Conservation (phyloP, 2,329 filamentous ascomycete species). For the Colletotrichum sp. region DNA sequence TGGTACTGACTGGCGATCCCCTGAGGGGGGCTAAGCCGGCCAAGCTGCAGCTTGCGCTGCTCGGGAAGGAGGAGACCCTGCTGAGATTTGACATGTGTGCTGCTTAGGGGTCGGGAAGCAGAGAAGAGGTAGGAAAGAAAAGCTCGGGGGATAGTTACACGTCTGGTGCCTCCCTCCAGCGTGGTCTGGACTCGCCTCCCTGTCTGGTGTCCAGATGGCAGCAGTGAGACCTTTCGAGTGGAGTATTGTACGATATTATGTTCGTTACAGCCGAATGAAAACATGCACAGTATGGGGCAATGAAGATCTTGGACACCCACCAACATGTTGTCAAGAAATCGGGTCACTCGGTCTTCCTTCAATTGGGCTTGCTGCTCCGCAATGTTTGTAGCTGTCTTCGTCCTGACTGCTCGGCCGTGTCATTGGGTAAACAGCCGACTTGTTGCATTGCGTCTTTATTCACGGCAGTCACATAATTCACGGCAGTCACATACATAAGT, state of each 20-base stretch:
- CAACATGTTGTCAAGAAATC: background rate
- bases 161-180: background rate
- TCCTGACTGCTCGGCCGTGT: background rate
- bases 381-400: background rate
- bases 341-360: background rate
- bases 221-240: background rate
- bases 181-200: background rate
- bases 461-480: background rate
- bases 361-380: background rate
- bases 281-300: background rate
- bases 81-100: constrained; percentile 13
- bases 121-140: too few species aligned
- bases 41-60: constrained; percentile 21
- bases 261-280: background rate
- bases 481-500: background rate
- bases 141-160: background rate
- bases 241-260: background rate
- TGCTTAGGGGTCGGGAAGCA: background rate
- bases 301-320: background rate
- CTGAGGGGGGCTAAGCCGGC: constrained; percentile 19
- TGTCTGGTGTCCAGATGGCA: background rate
- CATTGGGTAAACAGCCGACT: background rate
- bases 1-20: constrained; percentile 17
- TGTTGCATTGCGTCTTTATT: background rate
- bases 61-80: constrained; percentile 19